These are phyloP conservation scores for Coemansia sp. DNA, from an alignment of 192 early-diverging fungal genomes.

Conservation along the genomic window DNA sequence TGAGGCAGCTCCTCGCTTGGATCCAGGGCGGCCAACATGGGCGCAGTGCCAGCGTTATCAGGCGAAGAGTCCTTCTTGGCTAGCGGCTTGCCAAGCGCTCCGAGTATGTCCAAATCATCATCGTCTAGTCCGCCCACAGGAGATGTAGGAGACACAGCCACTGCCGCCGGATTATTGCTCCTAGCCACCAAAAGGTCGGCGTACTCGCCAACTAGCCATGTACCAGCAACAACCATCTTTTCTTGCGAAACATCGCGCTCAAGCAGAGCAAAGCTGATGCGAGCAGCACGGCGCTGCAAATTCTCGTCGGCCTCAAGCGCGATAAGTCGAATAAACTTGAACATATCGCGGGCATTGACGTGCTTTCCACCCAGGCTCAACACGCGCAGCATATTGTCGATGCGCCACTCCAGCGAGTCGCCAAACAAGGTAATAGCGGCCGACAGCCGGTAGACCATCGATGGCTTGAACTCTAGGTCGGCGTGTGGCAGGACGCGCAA, in stretches of 20 bases:
- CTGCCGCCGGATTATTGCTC: slow-evolving; percentile 1
- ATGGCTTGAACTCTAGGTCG: slow-evolving; percentile 86
- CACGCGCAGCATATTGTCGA: slow-evolving; percentile 93
- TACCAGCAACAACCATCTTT: slow-evolving; percentile 83
- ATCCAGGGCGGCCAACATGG: slow-evolving; percentile 10
- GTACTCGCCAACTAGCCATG: slow-evolving; percentile 97
- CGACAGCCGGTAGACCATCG: slow-evolving; percentile 90
- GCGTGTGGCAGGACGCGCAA: slow-evolving; percentile 91
- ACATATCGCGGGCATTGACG: slow-evolving; percentile 77
- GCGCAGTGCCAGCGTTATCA: neutral
- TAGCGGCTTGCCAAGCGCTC: slow-evolving; percentile 42
- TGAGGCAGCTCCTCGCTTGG: slow-evolving; percentile 38
- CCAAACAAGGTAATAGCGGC: slow-evolving; percentile 93
- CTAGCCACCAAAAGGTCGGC: slow-evolving; percentile 81
- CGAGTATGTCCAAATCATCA: slow-evolving; percentile 51
- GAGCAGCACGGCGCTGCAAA: slow-evolving; percentile 89
- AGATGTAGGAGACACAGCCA: neutral
- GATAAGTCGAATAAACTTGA: slow-evolving; percentile 90
- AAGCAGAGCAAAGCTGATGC: slow-evolving; percentile 86
- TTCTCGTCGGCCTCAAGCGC: slow-evolving; percentile 65
- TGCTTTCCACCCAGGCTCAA: slow-evolving; percentile 74
- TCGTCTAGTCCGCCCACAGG: slow-evolving; percentile 32
- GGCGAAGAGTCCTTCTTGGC: neutral
- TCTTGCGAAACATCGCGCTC: slow-evolving; percentile 77
- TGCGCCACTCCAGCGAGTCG: slow-evolving; percentile 96